A percentile compares a stretch with the other conserved stretches of the same genome.
Evolutionary conservation across 2,329 filamentous ascomycete species (phyloP).

Genomic region (Cercospora nicotianae): DNA sequence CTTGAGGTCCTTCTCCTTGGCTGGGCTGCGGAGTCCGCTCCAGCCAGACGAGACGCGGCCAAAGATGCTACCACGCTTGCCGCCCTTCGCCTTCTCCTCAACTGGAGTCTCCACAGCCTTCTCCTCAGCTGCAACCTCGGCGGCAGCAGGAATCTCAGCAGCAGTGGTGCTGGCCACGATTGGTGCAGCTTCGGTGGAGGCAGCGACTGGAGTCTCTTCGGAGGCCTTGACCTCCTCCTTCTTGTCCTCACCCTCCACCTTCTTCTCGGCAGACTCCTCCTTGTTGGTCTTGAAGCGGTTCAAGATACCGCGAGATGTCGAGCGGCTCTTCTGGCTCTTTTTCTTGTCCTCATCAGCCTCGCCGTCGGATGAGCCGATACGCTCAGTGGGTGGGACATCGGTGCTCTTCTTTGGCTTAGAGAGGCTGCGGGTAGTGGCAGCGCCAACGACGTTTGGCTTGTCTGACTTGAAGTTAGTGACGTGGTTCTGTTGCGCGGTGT

Average conservation of each 20-base stretch:
- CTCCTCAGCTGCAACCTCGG: conserved; percentile 45
- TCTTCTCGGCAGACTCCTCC: conserved; percentile 50
- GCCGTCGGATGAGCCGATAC: conserved; percentile 46
- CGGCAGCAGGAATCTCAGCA: conserved; percentile 41
- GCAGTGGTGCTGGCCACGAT: conserved; percentile 23
- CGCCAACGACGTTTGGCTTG: conserved; percentile 39
- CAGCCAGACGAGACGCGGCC: conserved; percentile 59
- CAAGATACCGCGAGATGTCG: conserved; percentile 59
- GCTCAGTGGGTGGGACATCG: conserved; percentile 45
- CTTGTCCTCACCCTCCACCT: conserved; percentile 43
- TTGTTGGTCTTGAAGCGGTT: conserved; percentile 62
- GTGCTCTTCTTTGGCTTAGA: conserved; percentile 50
- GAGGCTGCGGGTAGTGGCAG: conserved; percentile 39
- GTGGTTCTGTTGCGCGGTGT: conserved; percentile 35
- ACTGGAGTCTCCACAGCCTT: conserved; percentile 42
- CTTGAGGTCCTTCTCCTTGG: conserved; percentile 69
- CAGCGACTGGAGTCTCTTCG: conserved; percentile 41
- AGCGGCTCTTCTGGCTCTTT: conserved; percentile 60
- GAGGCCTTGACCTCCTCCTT: conserved; percentile 42
- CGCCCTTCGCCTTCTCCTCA: conserved; percentile 59
- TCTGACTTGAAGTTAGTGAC: conserved; percentile 23
- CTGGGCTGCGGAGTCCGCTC: conserved; percentile 57
- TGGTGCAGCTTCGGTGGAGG: conserved; percentile 34
- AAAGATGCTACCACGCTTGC: conserved; percentile 86
- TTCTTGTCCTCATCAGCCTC: conserved; percentile 44